Evolutionary conservation across 176 grass and related monocot species (phyloP).

Genomic region (Eremochloa ophiuroides): DNA sequence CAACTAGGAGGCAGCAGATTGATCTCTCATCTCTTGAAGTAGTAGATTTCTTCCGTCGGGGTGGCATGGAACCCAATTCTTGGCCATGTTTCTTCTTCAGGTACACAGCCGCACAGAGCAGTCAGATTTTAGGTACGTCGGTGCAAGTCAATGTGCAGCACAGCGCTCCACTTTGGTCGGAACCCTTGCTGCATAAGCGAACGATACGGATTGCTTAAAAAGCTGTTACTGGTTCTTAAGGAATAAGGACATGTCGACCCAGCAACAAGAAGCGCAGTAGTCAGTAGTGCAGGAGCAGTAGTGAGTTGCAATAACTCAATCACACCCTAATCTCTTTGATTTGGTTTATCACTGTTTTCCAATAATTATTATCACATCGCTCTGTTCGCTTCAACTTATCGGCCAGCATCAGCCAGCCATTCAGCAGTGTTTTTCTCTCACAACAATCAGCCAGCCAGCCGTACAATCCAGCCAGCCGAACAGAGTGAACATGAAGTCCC

Average conservation of each 20-base stretch:
- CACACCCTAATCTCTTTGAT: too few species aligned
- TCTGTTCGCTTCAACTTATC: too few species aligned
- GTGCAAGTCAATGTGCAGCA: neutral
- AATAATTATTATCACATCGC: too few species aligned
- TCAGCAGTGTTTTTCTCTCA: too few species aligned
- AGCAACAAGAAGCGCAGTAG: neutral
- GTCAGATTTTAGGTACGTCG: neutral
- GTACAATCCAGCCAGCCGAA: too few species aligned
- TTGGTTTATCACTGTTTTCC: too few species aligned
- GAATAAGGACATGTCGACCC: constrained; percentile 21
- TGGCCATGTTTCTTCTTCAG: neutral
- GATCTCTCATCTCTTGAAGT: neutral
- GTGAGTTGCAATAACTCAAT: too few species aligned
- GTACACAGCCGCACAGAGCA: neutral
- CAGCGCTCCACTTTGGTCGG: neutral
- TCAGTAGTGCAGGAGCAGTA: too few species aligned
- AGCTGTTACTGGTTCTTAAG: constrained; percentile 2
- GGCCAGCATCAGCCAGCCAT: too few species aligned
- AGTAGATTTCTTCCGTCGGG: neutral
- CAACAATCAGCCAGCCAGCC: too few species aligned
- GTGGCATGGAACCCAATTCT: neutral
- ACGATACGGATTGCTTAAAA: neutral
- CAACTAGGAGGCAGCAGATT: constrained; percentile 1
- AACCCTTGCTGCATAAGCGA: constrained; percentile 3
- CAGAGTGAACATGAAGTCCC: too few species aligned